Evolutionary conservation across 495 filamentous ascomycete genomes (phyloP), one percentile per base, ranked within the genome.

Genomic region (Aspergillus hancockii): DNA sequence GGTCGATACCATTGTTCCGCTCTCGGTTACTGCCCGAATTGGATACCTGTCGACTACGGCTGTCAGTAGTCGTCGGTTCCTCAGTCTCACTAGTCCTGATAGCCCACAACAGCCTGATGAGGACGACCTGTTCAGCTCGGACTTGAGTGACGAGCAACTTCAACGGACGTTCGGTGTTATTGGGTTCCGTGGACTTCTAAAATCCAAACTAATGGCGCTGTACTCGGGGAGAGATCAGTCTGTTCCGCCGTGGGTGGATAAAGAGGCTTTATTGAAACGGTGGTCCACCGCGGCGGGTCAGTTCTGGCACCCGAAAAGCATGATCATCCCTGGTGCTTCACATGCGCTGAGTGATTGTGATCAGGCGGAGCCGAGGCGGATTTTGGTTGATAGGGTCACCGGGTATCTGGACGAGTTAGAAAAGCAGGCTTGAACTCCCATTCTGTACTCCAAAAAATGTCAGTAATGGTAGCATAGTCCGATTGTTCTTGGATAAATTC

Each of bases 61-160:
- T 2, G 73, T 93, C 10, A 86, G 71, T 80, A 53, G 66, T 84
- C 89, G 40, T 67, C 70, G 93, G 30, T 92, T 88, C 79, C 65
- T 85, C 25, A 83, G 84, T 58, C 75, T 97, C 16, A 81, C 80
- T 3, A 85, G 79, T 49, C 77, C 79, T 0, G 79, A 78, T 23
- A 71, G 70, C 45, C 69, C 81, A 34, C 62, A 83, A 67, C 55
- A 71, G 25, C 79, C 75, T 0, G 88, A 89, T 8, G 89, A 89
- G 47, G 93, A 97, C 69, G 93, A 97, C 70, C 88, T 88, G 61
- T 97, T 96, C 74, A 90, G 87, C 52, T 89, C 88, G 18, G 90
- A 93, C 71, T 71, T 96, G 19, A 67, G 70, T 0, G 85, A 89
- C 54, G 77, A 80, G 50, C 71, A 78, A 56, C 67, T 93, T 21